phyloP scores from a whole-genome alignment of 768 basidiomycete genomes.

The Lactarius psammicola region DNA sequence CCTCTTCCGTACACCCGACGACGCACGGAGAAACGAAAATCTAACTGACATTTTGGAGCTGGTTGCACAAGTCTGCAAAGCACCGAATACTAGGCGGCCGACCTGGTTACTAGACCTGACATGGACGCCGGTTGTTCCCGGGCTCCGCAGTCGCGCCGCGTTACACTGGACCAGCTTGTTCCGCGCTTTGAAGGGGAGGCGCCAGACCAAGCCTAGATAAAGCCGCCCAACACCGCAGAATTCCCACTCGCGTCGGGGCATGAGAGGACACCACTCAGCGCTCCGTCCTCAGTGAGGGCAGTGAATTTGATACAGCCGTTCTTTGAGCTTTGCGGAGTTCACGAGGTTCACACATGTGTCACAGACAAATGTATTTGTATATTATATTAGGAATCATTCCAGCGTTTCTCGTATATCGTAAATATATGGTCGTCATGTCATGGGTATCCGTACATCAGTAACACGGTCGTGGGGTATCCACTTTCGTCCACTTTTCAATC shows the following conservation, averaged over 20 bases:
- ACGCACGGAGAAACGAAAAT: neutral
- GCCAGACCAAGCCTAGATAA: neutral
- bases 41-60: constrained; percentile 5
- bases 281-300: neutral
- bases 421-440: neutral
- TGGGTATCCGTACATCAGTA: neutral
- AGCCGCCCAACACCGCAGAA: neutral
- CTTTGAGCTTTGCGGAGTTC: neutral
- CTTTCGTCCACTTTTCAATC: no score
- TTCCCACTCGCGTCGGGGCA: neutral
- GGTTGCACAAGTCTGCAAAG: constrained; percentile 1
- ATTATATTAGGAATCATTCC: neutral
- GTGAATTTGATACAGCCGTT: neutral
- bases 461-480: neutral
- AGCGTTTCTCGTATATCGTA: constrained; percentile 1
- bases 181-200: neutral
- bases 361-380: neutral
- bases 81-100: neutral
- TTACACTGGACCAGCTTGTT: neutral
- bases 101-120: neutral
- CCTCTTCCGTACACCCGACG: neutral
- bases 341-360: neutral
- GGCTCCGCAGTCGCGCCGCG: neutral
- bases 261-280: neutral
- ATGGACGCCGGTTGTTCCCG: neutral